Percentiles rank a stretch among this genome's conserved stretches.
Evolutionary conservation across 352 stramenopile genomes (phyloP).

Genomic region (Ochromonadaceae sp.): DNA sequence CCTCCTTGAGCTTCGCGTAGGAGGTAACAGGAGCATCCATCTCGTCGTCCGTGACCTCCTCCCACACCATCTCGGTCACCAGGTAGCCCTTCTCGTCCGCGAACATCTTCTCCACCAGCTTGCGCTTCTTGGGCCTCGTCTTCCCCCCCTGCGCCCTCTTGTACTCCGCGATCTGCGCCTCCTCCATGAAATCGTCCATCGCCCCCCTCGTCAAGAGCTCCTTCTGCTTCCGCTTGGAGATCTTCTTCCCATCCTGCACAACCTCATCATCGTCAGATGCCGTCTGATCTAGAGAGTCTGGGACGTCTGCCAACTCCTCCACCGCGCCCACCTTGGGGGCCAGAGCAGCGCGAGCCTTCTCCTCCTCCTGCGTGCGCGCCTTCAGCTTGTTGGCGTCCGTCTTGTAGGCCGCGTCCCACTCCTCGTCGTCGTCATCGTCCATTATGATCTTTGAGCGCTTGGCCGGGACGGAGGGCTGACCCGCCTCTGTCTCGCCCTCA

Average conservation of each 20-base stretch:
- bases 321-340: too few relatives aligned
- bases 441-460: too few relatives aligned
- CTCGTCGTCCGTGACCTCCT: constrained; percentile 11
- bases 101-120: constrained; percentile 9
- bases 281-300: too few relatives aligned
- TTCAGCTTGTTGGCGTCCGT: too few relatives aligned
- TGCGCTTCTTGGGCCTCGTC: background rate
- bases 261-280: background rate
- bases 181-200: constrained; percentile 13
- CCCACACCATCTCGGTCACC: constrained; percentile 6
- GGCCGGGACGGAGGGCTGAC: too few relatives aligned
- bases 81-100: background rate
- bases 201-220: background rate
- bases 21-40: background rate
- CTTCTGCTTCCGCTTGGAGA: background rate
- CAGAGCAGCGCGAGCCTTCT: too few relatives aligned
- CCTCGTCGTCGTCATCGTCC: too few relatives aligned
- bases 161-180: background rate
- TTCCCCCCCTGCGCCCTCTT: background rate
- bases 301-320: too few relatives aligned
- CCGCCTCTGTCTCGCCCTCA: too few relatives aligned
- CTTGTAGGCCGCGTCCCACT: too few relatives aligned
- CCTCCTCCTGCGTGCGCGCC: too few relatives aligned
- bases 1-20: background rate
- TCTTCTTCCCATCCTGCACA: background rate